Evolutionary conservation across 306 rosid species (phyloP), one percentile per base, ranked within the genome.

Genomic region (Quercus parvula): DNA sequence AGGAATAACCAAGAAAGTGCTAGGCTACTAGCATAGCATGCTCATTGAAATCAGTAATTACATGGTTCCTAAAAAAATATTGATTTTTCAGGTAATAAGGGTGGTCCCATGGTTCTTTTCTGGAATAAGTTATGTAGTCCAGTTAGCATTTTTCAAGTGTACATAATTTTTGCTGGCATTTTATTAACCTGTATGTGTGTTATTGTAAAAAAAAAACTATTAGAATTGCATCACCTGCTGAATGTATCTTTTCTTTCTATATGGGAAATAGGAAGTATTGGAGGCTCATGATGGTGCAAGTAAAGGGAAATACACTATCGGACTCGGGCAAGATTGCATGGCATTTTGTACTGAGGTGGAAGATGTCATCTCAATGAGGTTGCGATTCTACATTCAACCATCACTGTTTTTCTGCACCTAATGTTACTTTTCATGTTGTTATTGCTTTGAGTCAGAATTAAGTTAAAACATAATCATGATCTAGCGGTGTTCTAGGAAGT

Each of bases 331-430:
- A 79, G 98, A 96, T 85, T 93, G 97, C 88, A 88, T 96, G 99
- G 92, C 96, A 5, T 96, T 96, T 87, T 96, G 99, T 67, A 81
- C 94, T 2, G 99, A 96, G 68, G 79, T 89, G 17, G 99, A 96
- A 90, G 99, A 96, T 89, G 96, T 96, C 85, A 91, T 96, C 88
- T 96, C 99, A 17, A 93, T 96, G 99, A 96, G 99, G 99, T 95
- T 76, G 30, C 74, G 66, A 58, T 67, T 77, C 73, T 74, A 35
- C 20, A 71, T 82, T 51, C 61, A 14, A 54, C 67, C 77, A 19
- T 67, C 71, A 73, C 66, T 71, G 27, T 10, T 71, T 71, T 85
- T 57, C 71, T 74, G 55, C 69, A 1, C 78, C 57, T 22, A 7
- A 35, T 56, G 41, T 70, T 63, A 18, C 7, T 49, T 70, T 33